Evolutionary conservation across 352 stramenopile genomes (phyloP), one percentile per base, ranked within the genome.

Genomic region (Pythium brassicae): DNA sequence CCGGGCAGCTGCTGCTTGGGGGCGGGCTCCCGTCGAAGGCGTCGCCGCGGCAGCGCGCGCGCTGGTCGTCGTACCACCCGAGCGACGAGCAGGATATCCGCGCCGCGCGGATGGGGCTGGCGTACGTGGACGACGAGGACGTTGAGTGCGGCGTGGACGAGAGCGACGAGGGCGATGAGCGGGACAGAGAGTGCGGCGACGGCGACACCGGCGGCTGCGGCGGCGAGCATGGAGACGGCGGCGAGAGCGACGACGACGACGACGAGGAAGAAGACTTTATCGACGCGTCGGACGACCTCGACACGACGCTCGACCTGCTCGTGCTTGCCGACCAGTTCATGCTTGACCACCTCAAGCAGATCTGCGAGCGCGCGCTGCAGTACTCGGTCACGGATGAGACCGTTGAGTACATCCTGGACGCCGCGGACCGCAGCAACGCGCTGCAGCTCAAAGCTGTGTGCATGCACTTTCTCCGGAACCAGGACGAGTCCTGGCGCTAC

Each of bases 321-420:
- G 84, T 97, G 44, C 74, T 97, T 17, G 87, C 93, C 6, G 94
- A 99, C 67, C 87, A 97, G 71, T 99, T 98, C 73, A 98, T 98
- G 77, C 74, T 99, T 23, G 94, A 99, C 65, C 87, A 98, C 68
- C 69, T 99, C 17, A 99, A 98, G 62, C 92, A 98, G 74, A 78
- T 96, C 32, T 98, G 93, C 68, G 95, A 98, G 61, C 81, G 68
- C 10, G 68, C 85, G 34, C 60, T 98, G 26, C 86, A 96, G 62
- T 68, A 85, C 35, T 76, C 77, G 20, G 82, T 98, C 4, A 82
- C 78, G 47, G 51, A 68, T 12, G 87, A 95, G 19, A 98, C 82
- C 1, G 83, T 96, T 49, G 78, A 92, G 15, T 90, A 89, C 59
- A 84, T 98, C 37, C 55, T 95, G 27, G 76, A 95, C 56, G 75